Conservation (phyloP, 2,329 filamentous ascomycete species). For the Aspergillus piperis region DNA sequence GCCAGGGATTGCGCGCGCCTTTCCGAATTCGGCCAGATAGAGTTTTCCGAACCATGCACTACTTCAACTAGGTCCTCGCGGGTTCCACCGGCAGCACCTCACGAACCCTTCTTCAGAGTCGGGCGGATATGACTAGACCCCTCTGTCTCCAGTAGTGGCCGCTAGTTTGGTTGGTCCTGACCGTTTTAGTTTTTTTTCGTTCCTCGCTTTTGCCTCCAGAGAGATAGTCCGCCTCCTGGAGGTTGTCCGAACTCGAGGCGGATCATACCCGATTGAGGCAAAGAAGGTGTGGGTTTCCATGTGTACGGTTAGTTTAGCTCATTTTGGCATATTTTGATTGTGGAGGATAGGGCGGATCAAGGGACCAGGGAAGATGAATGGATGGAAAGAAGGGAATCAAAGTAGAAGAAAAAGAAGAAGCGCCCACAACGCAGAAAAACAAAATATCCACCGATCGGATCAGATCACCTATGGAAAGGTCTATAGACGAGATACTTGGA, state of each 20-base stretch:
- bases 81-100: slow-evolving; percentile 12
- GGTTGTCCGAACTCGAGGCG: slow-evolving; percentile 6
- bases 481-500: not conserved
- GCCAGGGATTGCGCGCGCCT: slow-evolving; percentile 12
- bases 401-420: not conserved
- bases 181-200: not conserved
- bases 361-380: not conserved
- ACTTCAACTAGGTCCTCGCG: slow-evolving; percentile 1
- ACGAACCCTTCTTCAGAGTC: slow-evolving; percentile 13
- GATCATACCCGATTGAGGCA: slow-evolving; percentile 3
- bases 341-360: not conserved
- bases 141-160: slow-evolving; percentile 5
- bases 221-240: not conserved
- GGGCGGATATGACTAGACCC: slow-evolving; percentile 1
- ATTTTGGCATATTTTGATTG: not conserved
- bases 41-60: slow-evolving; percentile 22
- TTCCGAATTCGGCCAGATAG: slow-evolving; percentile 23
- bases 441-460: not conserved
- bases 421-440: not conserved
- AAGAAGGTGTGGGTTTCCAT: not conserved
- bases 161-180: slow-evolving; percentile 2
- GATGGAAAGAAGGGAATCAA: not conserved
- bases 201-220: not conserved
- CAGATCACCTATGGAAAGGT: not conserved
- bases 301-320: not conserved